Conservation (phyloP, 768 basidiomycete genomes). For the Boletus rufocinnamomeus region DNA sequence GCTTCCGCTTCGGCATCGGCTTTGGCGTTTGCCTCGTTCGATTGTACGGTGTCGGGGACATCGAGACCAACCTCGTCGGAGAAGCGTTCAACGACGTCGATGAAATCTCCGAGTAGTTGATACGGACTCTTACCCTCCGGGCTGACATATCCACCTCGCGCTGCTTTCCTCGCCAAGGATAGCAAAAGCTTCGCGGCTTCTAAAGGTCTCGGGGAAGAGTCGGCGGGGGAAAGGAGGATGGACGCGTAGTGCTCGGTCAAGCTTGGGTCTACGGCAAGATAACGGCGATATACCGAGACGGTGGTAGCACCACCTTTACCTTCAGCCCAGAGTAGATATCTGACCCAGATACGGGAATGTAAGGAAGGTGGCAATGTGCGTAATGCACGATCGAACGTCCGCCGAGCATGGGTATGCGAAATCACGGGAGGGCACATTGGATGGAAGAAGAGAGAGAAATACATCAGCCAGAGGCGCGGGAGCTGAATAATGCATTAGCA, state of each 20-base stretch:
- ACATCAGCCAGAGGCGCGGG: constrained; percentile 93
- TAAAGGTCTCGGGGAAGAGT: constrained; percentile 73
- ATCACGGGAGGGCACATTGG: constrained; percentile 83
- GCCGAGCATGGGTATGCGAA: constrained; percentile 86
- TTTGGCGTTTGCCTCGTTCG: constrained; percentile 52
- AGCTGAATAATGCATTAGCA: constrained; percentile 50
- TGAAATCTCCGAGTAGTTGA: constrained; percentile 88
- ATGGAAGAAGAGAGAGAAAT: constrained; percentile 87
- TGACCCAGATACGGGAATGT: constrained; percentile 89
- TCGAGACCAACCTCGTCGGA: constrained; percentile 93
- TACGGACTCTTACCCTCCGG: constrained; percentile 95
- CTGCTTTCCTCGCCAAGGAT: constrained; percentile 79
- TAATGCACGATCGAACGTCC: constrained; percentile 91
- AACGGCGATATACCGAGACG: constrained; percentile 84
- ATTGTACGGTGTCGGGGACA: constrained; percentile 67
- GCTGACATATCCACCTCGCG: constrained; percentile 78
- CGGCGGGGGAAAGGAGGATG: constrained; percentile 60
- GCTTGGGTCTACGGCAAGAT: constrained; percentile 78
- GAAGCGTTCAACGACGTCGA: constrained; percentile 87
- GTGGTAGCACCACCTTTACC: constrained; percentile 74
- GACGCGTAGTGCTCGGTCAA: constrained; percentile 78
- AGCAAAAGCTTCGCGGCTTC: constrained; percentile 93
- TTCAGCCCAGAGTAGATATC: constrained; percentile 93
- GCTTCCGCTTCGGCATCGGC: constrained; percentile 48
- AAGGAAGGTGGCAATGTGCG: constrained; percentile 92